Evolutionary conservation across 2,329 filamentous ascomycete species (phyloP).

Genomic region (Cladosporium sp.): DNA sequence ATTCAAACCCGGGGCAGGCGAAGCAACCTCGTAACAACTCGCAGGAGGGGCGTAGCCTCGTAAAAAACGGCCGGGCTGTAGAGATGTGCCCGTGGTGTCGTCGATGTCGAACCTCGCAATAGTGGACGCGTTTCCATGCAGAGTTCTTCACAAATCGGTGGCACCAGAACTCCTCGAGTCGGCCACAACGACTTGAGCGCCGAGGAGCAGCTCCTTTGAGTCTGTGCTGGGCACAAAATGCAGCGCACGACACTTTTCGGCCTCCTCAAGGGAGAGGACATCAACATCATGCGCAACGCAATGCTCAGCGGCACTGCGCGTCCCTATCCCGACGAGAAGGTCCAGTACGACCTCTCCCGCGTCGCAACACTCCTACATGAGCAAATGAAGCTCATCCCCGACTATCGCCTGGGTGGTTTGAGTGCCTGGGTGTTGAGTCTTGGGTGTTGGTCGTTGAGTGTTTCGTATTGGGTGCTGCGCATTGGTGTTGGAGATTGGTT

Average conservation of each 20-base stretch:
- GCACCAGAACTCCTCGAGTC: slow-evolving; percentile 1
- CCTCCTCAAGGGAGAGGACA: background rate
- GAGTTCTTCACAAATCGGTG: background rate
- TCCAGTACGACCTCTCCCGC: background rate
- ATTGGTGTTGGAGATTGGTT: too few species aligned
- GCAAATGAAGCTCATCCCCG: slow-evolving; percentile 5
- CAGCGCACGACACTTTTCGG: background rate
- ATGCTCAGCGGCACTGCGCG: background rate
- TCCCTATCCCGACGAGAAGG: slow-evolving; percentile 1
- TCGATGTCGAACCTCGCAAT: background rate
- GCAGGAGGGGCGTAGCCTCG: background rate
- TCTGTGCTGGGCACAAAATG: too few species aligned
- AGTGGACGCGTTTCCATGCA: background rate
- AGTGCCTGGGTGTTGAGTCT: too few species aligned
- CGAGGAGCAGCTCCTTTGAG: background rate
- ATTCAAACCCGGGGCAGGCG: background rate
- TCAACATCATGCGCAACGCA: background rate
- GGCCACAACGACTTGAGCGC: background rate
- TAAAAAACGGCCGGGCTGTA: background rate
- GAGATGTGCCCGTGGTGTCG: background rate
- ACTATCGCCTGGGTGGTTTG: background rate
- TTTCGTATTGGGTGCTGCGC: too few species aligned
- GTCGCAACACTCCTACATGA: background rate
- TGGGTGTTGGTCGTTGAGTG: too few species aligned
- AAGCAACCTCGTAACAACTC: background rate